Base-by-base conservation (phyloP, 306 rosid species). In the Senna tora region DNA sequence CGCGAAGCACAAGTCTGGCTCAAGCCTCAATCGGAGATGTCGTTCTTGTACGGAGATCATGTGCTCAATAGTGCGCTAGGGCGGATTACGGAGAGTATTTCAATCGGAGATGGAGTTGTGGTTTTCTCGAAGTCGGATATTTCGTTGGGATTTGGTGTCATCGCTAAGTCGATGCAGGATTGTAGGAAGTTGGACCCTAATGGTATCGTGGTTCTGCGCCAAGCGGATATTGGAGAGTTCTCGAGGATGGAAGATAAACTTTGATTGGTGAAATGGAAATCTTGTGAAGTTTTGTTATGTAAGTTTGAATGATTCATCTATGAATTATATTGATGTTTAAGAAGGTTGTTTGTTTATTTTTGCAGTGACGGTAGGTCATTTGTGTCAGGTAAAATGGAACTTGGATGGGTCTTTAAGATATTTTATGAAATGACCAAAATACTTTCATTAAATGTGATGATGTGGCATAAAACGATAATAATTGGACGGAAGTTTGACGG, bases 1-100 rank as follows among this genome's bases (percentile, higher is more conserved):
- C 32, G 89, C 91, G 28, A 87, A 84, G 64, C 91, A 87, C 75
- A 84, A 87, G 89, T 84, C 10, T 87, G 87, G 91, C 89, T 87
- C 77, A 87, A 87, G 72, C 89, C 89, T 50, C 80, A 87, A 2
- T 84, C 91, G 0, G 91, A 87, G 85, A 84, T 84, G 91, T 77
- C 89, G 0, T 87, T 77, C 65, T 15, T 87, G 50, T 87, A 87
- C 4, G 89, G 91, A 7, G 84, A 87, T 76, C 89, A 87, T 46
- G 89, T 87, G 49, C 69, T 87, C 75, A 87, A 87, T 70, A 86
- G 91, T 21, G 89, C 87, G 7, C 60, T 87, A 67, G 91, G 89
- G 2, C 80, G 91, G 85, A 87, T 87, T 72, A 87, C 89, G 6
- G 91, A 87, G 64, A 82, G 60, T 55, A 87, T 87, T 67, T 56